These are phyloP conservation scores for Linnemannia schmuckeri DNA, from an alignment of 192 early-diverging fungal species.

Conservation along the genomic window DNA sequence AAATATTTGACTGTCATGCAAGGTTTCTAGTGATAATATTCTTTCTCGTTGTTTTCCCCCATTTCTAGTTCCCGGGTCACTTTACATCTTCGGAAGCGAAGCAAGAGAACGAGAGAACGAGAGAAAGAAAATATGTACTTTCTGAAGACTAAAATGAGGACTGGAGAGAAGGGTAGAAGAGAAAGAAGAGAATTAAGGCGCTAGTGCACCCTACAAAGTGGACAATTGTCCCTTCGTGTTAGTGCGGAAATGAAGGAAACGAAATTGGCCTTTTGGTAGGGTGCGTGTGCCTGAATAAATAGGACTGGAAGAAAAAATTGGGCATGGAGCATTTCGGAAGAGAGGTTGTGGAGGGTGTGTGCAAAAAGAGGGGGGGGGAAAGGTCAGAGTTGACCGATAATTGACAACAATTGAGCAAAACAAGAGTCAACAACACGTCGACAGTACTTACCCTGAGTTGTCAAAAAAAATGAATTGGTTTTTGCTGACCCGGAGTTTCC, in stretches of 20 bases:
- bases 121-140: neutral
- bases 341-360: neutral
- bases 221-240: neutral
- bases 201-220: neutral
- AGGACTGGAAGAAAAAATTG: neutral
- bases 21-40: neutral
- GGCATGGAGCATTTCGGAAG: neutral
- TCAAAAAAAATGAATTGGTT: neutral
- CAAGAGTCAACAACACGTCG: neutral
- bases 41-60: neutral
- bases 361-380: neutral
- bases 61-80: neutral
- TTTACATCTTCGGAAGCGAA: neutral
- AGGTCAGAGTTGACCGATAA: neutral
- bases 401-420: neutral
- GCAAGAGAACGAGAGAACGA: neutral
- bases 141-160: neutral
- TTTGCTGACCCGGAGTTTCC: conserved; percentile 6
- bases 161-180: neutral
- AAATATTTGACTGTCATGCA: neutral
- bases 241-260: too few relatives aligned
- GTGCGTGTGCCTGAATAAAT: conserved; percentile 4
- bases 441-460: neutral
- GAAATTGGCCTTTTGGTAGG: too few relatives aligned
- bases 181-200: neutral